Base-by-base conservation (phyloP, 495 filamentous ascomycete genomes). In the Aspergillus diversus region DNA sequence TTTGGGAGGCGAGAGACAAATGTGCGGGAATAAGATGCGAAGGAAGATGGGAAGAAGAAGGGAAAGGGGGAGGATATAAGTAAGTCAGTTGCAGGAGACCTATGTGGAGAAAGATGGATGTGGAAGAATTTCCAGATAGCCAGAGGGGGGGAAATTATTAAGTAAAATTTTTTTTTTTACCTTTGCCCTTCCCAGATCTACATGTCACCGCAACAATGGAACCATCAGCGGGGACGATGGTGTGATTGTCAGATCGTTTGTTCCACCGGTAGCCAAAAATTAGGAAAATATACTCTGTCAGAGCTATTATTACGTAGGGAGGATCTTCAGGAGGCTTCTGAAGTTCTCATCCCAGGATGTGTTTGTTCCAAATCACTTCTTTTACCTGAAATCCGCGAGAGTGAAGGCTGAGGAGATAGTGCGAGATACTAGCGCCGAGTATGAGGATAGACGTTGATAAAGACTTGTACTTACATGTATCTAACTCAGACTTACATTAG, bases 171-270 rank as follows among this genome's bases (percentile, higher is more conserved):
- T 17, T 48, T 27, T 27, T 27, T 31, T 21, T 31, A 4, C 17
- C 21, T 50, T 50, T 50, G 47, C 47, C 55, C 55, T 47, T 46
- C n/a, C 48, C 57, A 60, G 60, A 61, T 62, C 61, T 49, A 49
- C 55, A 63, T 65, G 64, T 67, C 61, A 64, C 65, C 56, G 47
- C 58, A 46, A 66, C 64, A 68, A 79, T 75, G 68, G 69, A 65
- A 70, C 69, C 71, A 80, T 78, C 60, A n/a, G 63, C 50, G 55
- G 60, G 63, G 65, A 60, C 70, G 75, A 80, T 80, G 77, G 75
- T 80, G 77, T 78, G 75, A 80, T 80, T 69, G 60, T 53, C 35
- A 50, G 47, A 61, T 31, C 11, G 21, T 50, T 50, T 51, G 63
- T 42, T 63, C 39, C 59, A 55, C 49, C 39, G 46, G 15, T 57